These are phyloP conservation scores for Pseudocohnilembus persalinus DNA, from an alignment of 169 alveolate genomes.

Conservation along the genomic window DNA sequence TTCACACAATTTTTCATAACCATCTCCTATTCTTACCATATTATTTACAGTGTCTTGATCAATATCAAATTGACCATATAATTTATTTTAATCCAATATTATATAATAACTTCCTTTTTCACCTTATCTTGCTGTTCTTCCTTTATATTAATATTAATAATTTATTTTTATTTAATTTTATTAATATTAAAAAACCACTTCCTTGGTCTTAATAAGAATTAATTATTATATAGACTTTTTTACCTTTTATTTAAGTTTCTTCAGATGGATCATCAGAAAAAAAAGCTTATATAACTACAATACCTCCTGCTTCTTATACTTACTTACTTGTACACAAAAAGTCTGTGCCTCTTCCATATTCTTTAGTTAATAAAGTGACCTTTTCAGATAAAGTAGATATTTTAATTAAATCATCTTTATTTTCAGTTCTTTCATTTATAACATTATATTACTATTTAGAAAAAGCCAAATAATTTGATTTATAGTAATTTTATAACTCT, in stretches of 20 bases:
- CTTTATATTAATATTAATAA: no score
- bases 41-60: no score
- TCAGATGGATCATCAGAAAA: constrained; percentile 16
- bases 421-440: neutral
- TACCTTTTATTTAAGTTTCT: constrained; percentile 22
- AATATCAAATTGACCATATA: no score
- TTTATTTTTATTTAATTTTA: no score
- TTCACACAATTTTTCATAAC: no score
- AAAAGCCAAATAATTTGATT: neutral
- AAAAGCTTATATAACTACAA: constrained; percentile 24
- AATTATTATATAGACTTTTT: no score
- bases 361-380: neutral
- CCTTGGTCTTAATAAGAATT: no score
- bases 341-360: constrained; percentile 42
- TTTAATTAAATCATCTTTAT: neutral
- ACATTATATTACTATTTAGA: neutral
- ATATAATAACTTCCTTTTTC: constrained; percentile 1
- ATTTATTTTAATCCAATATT: neutral
- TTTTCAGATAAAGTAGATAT: neutral
- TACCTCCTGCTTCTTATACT: constrained; percentile 16
- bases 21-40: no score
- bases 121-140: constrained; percentile 41
- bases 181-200: no score
- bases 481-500: neutral
- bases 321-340: neutral